These are phyloP conservation scores for Aspergillus sp. DNA, from an alignment of 2,329 filamentous ascomycete genomes.

Conservation along the genomic window DNA sequence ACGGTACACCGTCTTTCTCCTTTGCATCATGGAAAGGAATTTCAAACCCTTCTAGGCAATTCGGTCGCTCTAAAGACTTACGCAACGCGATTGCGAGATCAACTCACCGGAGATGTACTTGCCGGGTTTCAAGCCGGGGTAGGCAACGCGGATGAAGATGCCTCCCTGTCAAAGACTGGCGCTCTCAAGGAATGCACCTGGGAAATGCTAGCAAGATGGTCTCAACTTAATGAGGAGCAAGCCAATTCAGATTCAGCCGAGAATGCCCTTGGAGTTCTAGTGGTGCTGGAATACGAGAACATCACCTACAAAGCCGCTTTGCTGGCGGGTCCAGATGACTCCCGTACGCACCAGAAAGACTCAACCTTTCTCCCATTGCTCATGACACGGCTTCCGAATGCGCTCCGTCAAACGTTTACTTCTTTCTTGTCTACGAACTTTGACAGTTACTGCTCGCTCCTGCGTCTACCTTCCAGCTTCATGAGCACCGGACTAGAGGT, in stretches of 20 bases:
- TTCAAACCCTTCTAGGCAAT: slow-evolving; percentile 29
- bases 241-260: slow-evolving; percentile 11
- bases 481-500: slow-evolving; percentile 42
- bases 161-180: slow-evolving; percentile 41
- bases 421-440: slow-evolving; percentile 47
- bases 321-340: slow-evolving; percentile 32
- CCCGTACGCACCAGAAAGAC: slow-evolving; percentile 14
- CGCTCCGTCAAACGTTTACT: slow-evolving; percentile 45
- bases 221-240: slow-evolving; percentile 22
- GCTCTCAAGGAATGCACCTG: slow-evolving; percentile 45
- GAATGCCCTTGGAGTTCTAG: slow-evolving; percentile 40
- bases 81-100: slow-evolving; percentile 44
- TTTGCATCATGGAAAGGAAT: slow-evolving; percentile 45
- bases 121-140: slow-evolving; percentile 40
- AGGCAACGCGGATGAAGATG: slow-evolving; percentile 25
- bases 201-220: slow-evolving; percentile 31
- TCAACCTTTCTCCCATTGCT: slow-evolving; percentile 49
- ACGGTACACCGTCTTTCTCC: slow-evolving; percentile 51
- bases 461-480: slow-evolving; percentile 42
- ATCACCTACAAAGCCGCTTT: slow-evolving; percentile 48
- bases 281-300: slow-evolving; percentile 48
- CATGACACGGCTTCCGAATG: slow-evolving; percentile 47
- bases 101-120: slow-evolving; percentile 46
- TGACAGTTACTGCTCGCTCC: slow-evolving; percentile 43
- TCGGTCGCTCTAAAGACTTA: slow-evolving; percentile 38